Base-by-base conservation (phyloP, 352 stramenopile species). In the Phytophthora litchii region DNA sequence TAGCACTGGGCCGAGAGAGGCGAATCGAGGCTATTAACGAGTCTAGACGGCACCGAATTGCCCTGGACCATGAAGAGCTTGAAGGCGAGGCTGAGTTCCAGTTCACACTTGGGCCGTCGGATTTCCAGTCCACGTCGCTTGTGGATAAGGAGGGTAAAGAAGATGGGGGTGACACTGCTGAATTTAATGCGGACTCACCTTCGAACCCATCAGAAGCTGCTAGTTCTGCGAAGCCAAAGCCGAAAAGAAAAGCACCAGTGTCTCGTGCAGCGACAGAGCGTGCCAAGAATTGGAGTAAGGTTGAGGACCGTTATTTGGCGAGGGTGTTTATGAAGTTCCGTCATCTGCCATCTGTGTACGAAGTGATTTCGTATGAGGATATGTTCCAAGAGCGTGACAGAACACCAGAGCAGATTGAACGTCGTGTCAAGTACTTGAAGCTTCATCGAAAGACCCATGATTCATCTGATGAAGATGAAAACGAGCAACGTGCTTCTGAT, bases 321-420 rank as follows among this genome's bases (percentile, higher is more conserved):
- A 94, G 92, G 45, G 77, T 90, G 27, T 94, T 80, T 55, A 67
- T 74, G 41, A 88, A 89, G 50, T 94, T 86, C 54, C 77, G 81
- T 11, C 86, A 95, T 51, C 64, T 95, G 25, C 84, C 84, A 16
- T 92, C 81, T 0, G 86, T 92, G 17, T 94, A 91, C 53, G 86
- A 95, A 47, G 85, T 94, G 20, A 88, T 95, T 60, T 92, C 84
- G 54, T 94, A 93, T 50, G 86, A 95, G 72, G 86, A 95, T 42
- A 93, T 95, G 84, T 94, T 95, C 42, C 86, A 95, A 60, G 86
- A 95, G 34, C 80, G 83, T 25, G 83, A 95, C 21, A 80, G 86
- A 43, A 94, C 86, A 0, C 57, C 84, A 5, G 81, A 93, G 48
- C 86, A 95, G 60, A 95, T 95, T 25, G 80, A 94, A 52, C 84